Evolutionary conservation across 2,329 filamentous ascomycete genomes (phyloP).

Genomic region (Aspergillus felis): DNA sequence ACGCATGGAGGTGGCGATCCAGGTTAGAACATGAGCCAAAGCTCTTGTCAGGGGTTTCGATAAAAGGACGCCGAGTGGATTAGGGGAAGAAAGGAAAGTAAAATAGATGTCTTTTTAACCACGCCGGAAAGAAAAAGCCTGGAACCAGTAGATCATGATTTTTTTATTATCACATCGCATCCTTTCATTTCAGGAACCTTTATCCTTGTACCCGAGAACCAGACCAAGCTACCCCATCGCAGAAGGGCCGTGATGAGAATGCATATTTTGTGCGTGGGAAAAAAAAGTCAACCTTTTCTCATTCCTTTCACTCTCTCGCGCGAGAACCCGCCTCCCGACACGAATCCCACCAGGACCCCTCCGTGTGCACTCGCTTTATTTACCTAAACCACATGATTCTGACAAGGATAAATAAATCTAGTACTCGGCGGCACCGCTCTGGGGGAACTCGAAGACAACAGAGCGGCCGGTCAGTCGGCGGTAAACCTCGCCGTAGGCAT

Average conservation of each 20-base stretch:
- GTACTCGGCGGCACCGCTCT: conserved; percentile 73
- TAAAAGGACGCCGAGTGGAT: not conserved
- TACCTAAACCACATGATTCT: conserved; percentile 1
- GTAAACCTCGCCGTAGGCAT: conserved; percentile 99
- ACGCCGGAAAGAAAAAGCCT: conserved; percentile 18
- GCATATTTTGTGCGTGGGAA: not conserved
- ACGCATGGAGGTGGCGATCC: no score
- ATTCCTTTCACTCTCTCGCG: conserved; percentile 12
- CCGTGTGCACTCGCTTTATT: not conserved
- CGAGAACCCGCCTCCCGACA: conserved; percentile 4
- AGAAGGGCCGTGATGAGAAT: not conserved
- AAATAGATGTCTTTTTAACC: conserved; percentile 15
- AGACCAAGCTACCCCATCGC: conserved; percentile 7
- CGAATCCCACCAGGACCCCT: not conserved
- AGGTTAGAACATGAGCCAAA: not conserved
- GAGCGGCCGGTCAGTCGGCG: conserved; percentile 92
- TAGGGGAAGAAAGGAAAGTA: not conserved
- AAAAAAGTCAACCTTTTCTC: conserved; percentile 5
- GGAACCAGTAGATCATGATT: conserved; percentile 19
- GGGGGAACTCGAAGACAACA: conserved; percentile 98
- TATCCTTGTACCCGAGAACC: conserved; percentile 3
- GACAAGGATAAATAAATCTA: conserved; percentile 51
- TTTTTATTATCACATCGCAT: conserved; percentile 23
- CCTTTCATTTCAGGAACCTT: conserved; percentile 9
- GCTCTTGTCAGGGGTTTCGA: not conserved